Base-by-base conservation (phyloP, 768 basidiomycete species). In the Pleurotus sapidus region DNA sequence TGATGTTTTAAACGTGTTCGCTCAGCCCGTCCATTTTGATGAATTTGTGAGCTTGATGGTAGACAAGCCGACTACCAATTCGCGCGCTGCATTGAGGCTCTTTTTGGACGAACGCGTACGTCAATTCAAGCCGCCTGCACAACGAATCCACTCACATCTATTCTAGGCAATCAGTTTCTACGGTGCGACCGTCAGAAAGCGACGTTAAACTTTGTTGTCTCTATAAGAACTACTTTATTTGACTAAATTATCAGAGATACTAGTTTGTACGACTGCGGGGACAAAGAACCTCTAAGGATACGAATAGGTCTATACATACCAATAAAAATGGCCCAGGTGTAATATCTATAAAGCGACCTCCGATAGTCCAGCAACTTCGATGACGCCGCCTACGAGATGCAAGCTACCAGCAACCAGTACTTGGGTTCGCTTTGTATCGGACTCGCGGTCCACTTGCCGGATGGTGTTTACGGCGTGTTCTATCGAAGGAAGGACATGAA, bases 321-420 rank as follows among this genome's bases (percentile, higher is more conserved):
- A 57, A 25, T 15, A 56, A 48, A 30, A 39, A 43, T 46, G n/a
- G 17, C 11, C n/a, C 20, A 9, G 12, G 40, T 46, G 38, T 20
- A 24, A 18, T 17, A 37, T 65, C 68, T 72, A 87, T 54, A 93
- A 72, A 34, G 87, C 87, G 56, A 80, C 74, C 30, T 86, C 80
- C n/a, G 88, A 82, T 40, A 98, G 69, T 18, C 86, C 88, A 15
- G 94, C 91, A 12, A 92, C 94, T 67, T 98, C 96, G 55, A 98
- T 89, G 11, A 95, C 77, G 2, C 97, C 97, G 17, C 97, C 97
- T 5, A 98, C 87, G 14, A 99, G 81, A 72, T 95, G 95, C 60
- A 99, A 69, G 70, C 94, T 97, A 3, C 97, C 97, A 2, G 93
- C 81, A 5, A 96, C 94, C 14, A 99, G 77, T n/a, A 94, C 84